Evolutionary conservation across 768 basidiomycete species (phyloP).

Genomic region (Boletus sensibilis): DNA sequence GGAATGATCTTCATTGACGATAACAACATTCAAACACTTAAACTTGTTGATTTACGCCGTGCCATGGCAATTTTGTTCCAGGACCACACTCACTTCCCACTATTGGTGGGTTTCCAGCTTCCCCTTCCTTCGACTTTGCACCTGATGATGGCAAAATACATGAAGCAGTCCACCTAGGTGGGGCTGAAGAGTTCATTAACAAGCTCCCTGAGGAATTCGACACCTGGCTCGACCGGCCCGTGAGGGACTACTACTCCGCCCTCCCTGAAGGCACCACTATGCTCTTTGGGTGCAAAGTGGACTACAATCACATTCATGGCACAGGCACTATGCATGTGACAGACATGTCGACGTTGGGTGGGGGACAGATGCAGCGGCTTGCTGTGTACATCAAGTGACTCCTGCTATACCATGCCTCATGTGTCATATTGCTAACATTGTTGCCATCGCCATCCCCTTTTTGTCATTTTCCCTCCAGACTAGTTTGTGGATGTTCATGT

Average conservation of each 20-base stretch:
- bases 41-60: constrained; percentile 63
- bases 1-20: constrained; percentile 69
- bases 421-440: not conserved
- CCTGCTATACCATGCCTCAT: not conserved
- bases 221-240: constrained; percentile 71
- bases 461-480: not conserved
- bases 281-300: constrained; percentile 59
- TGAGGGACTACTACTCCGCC: constrained; percentile 64
- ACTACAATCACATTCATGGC: constrained; percentile 46
- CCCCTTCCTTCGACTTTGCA: constrained; percentile 31
- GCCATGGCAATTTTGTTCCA: constrained; percentile 74
- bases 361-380: constrained; percentile 74
- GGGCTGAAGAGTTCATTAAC: constrained; percentile 63
- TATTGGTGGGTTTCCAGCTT: constrained; percentile 53
- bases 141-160: constrained; percentile 56
- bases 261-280: constrained; percentile 63
- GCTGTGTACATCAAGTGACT: constrained; percentile 53
- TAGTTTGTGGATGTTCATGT: constrained; percentile 71
- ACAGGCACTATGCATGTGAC: constrained; percentile 43
- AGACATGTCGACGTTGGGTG: constrained; percentile 46
- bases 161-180: constrained; percentile 68
- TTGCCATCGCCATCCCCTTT: too few relatives aligned
- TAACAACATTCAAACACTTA: constrained; percentile 58
- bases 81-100: constrained; percentile 76
- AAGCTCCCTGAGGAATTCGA: constrained; percentile 64